phyloP scores from a whole-genome alignment of 2,329 filamentous ascomycete species.

The Aspergillus tubingensis region DNA sequence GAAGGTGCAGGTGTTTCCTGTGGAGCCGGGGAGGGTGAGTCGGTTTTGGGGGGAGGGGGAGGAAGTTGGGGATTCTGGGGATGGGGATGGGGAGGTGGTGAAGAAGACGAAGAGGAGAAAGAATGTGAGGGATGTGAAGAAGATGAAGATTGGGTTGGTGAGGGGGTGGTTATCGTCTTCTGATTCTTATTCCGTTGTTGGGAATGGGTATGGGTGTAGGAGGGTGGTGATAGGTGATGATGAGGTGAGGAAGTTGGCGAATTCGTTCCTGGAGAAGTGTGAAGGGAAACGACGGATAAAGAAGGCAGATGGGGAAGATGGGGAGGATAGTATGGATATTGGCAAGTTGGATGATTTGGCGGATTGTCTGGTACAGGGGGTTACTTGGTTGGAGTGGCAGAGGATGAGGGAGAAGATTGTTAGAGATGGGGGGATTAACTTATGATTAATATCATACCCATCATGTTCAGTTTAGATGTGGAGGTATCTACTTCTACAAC shows the following conservation, averaged over 20 bases:
- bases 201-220: constrained; percentile 9
- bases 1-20: constrained; percentile 11
- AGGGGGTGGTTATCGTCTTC: constrained; percentile 51
- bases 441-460: neutral
- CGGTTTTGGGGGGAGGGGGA: constrained; percentile 47
- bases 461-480: neutral
- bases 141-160: constrained; percentile 65
- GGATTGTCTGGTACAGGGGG: constrained; percentile 75
- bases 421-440: constrained; percentile 5
- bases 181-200: neutral
- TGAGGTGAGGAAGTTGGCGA: constrained; percentile 25
- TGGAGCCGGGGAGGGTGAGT: constrained; percentile 21
- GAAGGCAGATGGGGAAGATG: neutral
- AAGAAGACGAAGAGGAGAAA: constrained; percentile 14
- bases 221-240: constrained; percentile 16
- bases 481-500: neutral
- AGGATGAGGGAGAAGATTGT: constrained; percentile 33
- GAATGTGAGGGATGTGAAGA: constrained; percentile 41
- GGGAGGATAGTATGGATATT: constrained; percentile 19
- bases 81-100: constrained; percentile 32
- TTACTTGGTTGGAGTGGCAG: constrained; percentile 78
- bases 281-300: constrained; percentile 12
- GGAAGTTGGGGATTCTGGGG: constrained; percentile 9
- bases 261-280: constrained; percentile 36
- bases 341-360: constrained; percentile 79